phyloP scores from a whole-genome alignment of 192 early-diverging fungal species.

The Coemansia sp. region DNA sequence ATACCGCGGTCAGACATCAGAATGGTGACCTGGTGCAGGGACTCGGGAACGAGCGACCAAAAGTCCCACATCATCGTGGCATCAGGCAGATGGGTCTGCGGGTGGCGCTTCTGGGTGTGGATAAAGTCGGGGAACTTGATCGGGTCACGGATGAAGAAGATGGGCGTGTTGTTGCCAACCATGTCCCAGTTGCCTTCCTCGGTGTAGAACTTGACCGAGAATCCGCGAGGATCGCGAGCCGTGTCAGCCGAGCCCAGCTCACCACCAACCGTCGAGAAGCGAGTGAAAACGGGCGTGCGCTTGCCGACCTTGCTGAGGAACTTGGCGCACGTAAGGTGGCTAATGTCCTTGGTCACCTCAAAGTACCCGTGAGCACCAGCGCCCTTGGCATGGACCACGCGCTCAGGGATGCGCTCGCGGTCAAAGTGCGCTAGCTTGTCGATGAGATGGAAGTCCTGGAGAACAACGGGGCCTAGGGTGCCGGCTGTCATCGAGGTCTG shows the following conservation, averaged over 20 bases:
- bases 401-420: slow-evolving; percentile 81
- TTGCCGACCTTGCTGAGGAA: slow-evolving; percentile 69
- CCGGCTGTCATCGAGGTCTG: slow-evolving; percentile 72
- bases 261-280: slow-evolving; percentile 80
- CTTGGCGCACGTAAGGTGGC: slow-evolving; percentile 68
- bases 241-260: slow-evolving; percentile 74
- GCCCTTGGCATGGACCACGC: slow-evolving; percentile 86
- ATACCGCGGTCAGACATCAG: slow-evolving; percentile 83
- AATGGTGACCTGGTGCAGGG: slow-evolving; percentile 76
- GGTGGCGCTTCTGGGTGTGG: slow-evolving; percentile 81
- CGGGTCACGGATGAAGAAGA: slow-evolving; percentile 81
- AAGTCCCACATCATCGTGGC: slow-evolving; percentile 79
- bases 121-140: slow-evolving; percentile 83
- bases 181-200: slow-evolving; percentile 87
- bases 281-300: slow-evolving; percentile 76
- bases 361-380: slow-evolving; percentile 83
- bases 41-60: slow-evolving; percentile 72
- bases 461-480: slow-evolving; percentile 60
- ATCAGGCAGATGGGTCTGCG: slow-evolving; percentile 69
- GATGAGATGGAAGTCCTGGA: slow-evolving; percentile 75
- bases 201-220: slow-evolving; percentile 83
- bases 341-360: slow-evolving; percentile 72
- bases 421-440: slow-evolving; percentile 84
- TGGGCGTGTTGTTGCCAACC: slow-evolving; percentile 83
- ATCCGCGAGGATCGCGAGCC: slow-evolving; percentile 77